Evolutionary conservation across 768 basidiomycete species (phyloP).

Genomic region (Sarcomyxa edulis): DNA sequence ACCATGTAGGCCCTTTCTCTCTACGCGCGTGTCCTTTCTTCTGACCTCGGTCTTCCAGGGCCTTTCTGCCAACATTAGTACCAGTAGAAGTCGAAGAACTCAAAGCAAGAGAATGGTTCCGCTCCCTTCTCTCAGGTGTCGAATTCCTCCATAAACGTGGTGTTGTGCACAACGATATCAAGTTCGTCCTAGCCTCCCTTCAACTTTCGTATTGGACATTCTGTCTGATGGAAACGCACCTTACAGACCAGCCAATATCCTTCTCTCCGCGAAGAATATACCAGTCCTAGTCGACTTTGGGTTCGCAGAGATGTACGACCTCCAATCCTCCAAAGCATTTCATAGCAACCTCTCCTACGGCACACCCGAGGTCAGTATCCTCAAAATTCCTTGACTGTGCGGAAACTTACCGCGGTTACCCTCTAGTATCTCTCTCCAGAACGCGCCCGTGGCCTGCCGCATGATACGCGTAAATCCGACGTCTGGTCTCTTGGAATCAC

Average conservation of each 20-base stretch:
- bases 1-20: slow-evolving; percentile 64
- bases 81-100: slow-evolving; percentile 84
- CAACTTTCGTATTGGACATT: slow-evolving; percentile 3
- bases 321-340: slow-evolving; percentile 59
- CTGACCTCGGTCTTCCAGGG: slow-evolving; percentile 42
- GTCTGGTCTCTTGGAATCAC: slow-evolving; percentile 85
- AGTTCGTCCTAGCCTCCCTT: slow-evolving; percentile 42
- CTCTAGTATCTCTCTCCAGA: slow-evolving; percentile 91
- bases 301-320: slow-evolving; percentile 85
- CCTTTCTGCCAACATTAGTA: slow-evolving; percentile 78
- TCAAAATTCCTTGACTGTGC: slow-evolving; percentile 5
- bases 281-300: slow-evolving; percentile 96
- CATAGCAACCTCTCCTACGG: slow-evolving; percentile 83
- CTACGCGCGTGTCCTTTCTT: slow-evolving; percentile 2
- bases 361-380: slow-evolving; percentile 72
- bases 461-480: slow-evolving; percentile 92
- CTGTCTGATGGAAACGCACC: slow-evolving; percentile 3
- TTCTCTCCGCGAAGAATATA: slow-evolving; percentile 70
- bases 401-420: slow-evolving; percentile 3
- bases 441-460: slow-evolving; percentile 79
- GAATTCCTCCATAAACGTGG: slow-evolving; percentile 81
- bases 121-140: slow-evolving; percentile 73
- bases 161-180: slow-evolving; percentile 92
- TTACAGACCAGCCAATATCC: slow-evolving; percentile 84
- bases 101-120: slow-evolving; percentile 79